These are phyloP conservation scores for Insectozyma bohioensis DNA, from an alignment of 1,139 yeast species.

Conservation along the genomic window DNA sequence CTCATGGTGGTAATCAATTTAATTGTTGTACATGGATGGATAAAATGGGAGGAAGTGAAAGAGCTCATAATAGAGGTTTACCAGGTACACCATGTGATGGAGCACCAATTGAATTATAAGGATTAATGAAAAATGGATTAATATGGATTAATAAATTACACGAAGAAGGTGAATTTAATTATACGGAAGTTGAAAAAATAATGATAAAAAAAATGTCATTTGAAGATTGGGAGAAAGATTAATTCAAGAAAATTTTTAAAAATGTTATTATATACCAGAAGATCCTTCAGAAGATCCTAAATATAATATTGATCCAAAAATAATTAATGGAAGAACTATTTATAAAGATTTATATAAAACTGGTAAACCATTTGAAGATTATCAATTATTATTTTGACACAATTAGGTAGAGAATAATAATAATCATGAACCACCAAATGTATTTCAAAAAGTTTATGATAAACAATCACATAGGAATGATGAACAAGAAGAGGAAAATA, in stretches of 20 bases:
- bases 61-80: constrained; percentile 79
- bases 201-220: constrained; percentile 56
- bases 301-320: constrained; percentile 58
- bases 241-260: constrained; percentile 73
- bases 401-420: too few species aligned
- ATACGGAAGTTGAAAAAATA: constrained; percentile 52
- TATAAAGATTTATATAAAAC: constrained; percentile 82
- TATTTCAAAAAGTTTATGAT: constrained; percentile 23
- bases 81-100: constrained; percentile 99
- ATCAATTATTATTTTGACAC: constrained; percentile 64
- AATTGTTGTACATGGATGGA: constrained; percentile 99
- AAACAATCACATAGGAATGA: constrained; percentile 21
- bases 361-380: constrained; percentile 90
- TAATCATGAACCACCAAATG: too few species aligned
- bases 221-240: constrained; percentile 68
- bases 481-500: constrained; percentile 9
- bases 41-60: constrained; percentile 93
- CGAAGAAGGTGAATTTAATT: constrained; percentile 53
- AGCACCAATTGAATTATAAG: constrained; percentile 91
- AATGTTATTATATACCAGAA: constrained; percentile 70
- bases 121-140: constrained; percentile 78
- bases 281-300: constrained; percentile 51
- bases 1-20: constrained; percentile 87
- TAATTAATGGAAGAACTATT: constrained; percentile 88
- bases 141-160: constrained; percentile 71